phyloP scores from a whole-genome alignment of 2,329 filamentous ascomycete genomes.

The Beauveria rudraprayagi region DNA sequence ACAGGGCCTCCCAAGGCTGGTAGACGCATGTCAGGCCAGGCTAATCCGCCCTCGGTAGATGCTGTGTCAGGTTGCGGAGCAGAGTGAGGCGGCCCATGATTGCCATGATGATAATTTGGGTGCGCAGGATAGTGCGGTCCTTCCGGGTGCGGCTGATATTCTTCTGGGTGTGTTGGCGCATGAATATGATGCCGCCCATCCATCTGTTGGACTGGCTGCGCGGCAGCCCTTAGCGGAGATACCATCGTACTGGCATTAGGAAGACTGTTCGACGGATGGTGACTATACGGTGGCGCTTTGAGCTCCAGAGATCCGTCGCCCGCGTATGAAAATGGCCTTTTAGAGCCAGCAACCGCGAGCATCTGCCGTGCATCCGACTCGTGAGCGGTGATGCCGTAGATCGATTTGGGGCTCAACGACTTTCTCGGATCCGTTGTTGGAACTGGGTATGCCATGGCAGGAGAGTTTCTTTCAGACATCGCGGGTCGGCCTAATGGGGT shows the following conservation, averaged over 20 bases:
- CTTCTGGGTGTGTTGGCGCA: background rate
- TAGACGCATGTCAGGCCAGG: constrained; percentile 28
- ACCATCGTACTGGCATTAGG: background rate
- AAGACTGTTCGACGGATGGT: constrained; percentile 6
- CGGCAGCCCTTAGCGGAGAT: background rate
- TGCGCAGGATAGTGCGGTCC: constrained; percentile 10
- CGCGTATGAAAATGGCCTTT: constrained; percentile 21
- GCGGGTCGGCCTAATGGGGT: constrained; percentile 22
- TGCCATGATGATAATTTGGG: constrained; percentile 10
- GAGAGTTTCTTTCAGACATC: constrained; percentile 25
- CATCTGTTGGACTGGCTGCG: constrained; percentile 2
- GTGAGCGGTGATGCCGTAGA: constrained; percentile 17
- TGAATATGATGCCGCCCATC: background rate
- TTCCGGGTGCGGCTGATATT: background rate
- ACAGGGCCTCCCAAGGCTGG: constrained; percentile 20
- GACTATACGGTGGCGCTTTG: background rate
- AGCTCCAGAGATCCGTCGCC: background rate
- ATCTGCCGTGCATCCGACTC: constrained; percentile 19
- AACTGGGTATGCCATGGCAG: constrained; percentile 23
- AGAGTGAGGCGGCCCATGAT: constrained; percentile 14
- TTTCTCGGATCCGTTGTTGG: constrained; percentile 22
- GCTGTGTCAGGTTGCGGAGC: constrained; percentile 17
- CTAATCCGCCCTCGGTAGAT: constrained; percentile 17
- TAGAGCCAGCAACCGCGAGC: constrained; percentile 21
- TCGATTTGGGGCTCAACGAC: constrained; percentile 25